These are phyloP conservation scores for Neoarthrinium moseri DNA, from an alignment of 2,329 filamentous ascomycete genomes.

Conservation along the genomic window DNA sequence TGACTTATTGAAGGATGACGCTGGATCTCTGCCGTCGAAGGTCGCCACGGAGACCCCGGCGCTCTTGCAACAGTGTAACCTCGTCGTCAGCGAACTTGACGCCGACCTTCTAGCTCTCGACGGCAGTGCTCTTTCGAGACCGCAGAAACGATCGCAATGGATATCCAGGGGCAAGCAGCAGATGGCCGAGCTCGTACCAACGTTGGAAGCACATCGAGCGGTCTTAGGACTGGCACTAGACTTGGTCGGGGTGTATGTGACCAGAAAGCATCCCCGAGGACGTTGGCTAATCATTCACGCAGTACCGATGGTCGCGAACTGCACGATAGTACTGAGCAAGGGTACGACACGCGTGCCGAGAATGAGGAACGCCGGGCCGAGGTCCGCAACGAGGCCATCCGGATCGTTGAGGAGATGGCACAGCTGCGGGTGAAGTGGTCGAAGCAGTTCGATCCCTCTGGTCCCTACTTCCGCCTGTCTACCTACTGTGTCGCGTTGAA, in stretches of 20 bases:
- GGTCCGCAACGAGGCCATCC: slow-evolving; percentile 28
- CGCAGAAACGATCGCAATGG: slow-evolving; percentile 38
- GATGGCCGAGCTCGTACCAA: slow-evolving; percentile 28
- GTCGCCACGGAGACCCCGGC: slow-evolving; percentile 33
- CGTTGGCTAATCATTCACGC: neutral
- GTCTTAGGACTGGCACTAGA: slow-evolving; percentile 39
- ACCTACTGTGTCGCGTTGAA: slow-evolving; percentile 70
- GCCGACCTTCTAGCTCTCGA: slow-evolving; percentile 30
- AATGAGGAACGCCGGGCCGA: slow-evolving; percentile 16
- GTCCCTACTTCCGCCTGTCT: slow-evolving; percentile 68
- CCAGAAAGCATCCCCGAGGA: neutral
- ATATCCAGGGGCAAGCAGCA: slow-evolving; percentile 30
- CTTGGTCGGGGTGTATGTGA: slow-evolving; percentile 36
- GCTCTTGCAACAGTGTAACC: slow-evolving; percentile 33
- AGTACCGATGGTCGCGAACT: slow-evolving; percentile 14
- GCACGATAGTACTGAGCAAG: slow-evolving; percentile 8
- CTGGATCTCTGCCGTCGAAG: slow-evolving; percentile 30
- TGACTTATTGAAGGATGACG: slow-evolving; percentile 37
- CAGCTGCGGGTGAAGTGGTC: slow-evolving; percentile 29
- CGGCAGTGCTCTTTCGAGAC: slow-evolving; percentile 26
- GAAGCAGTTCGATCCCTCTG: slow-evolving; percentile 58
- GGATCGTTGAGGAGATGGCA: slow-evolving; percentile 32
- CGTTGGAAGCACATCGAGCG: slow-evolving; percentile 36
- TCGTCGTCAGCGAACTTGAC: slow-evolving; percentile 35
- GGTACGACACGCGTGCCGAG: slow-evolving; percentile 3